A percentile compares a stretch with the other conserved stretches of the same genome.
Conservation (phyloP, 2,329 filamentous ascomycete species). For the Aureobasidium sp. region DNA sequence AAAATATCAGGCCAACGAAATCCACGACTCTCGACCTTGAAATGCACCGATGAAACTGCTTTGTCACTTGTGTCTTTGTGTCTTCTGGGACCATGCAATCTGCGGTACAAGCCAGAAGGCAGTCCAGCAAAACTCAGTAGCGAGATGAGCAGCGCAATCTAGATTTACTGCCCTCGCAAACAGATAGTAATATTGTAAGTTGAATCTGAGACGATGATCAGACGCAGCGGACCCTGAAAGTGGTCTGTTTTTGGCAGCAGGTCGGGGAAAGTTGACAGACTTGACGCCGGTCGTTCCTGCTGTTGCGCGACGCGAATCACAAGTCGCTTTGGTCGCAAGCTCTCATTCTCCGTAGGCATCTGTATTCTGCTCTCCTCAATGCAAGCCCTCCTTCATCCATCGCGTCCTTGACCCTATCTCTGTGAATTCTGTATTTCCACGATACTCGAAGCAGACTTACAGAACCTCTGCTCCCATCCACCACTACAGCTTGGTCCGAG, state of each 20-base stretch:
- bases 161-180: background rate
- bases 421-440: background rate
- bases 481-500: background rate
- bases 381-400: background rate
- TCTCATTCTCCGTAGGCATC: background rate
- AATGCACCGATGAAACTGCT: background rate
- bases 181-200: background rate
- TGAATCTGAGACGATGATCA: background rate
- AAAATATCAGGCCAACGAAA: constrained; percentile 11
- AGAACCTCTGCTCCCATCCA: background rate
- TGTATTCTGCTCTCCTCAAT: background rate
- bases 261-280: constrained; percentile 1
- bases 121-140: background rate
- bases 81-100: no score
- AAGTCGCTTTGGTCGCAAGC: background rate
- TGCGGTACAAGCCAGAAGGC: background rate
- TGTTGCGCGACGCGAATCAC: constrained; percentile 5
- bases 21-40: constrained; percentile 4
- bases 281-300: constrained; percentile 7
- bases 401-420: background rate
- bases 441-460: background rate
- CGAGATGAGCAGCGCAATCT: background rate
- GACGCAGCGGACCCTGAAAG: constrained; percentile 1
- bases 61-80: background rate
- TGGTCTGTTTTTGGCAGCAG: constrained; percentile 3